A percentile compares a stretch with the other conserved stretches of the same genome.
These are phyloP conservation scores for Scytalidium lignicola DNA, from an alignment of 2,329 filamentous ascomycete genomes.

Conservation along the genomic window DNA sequence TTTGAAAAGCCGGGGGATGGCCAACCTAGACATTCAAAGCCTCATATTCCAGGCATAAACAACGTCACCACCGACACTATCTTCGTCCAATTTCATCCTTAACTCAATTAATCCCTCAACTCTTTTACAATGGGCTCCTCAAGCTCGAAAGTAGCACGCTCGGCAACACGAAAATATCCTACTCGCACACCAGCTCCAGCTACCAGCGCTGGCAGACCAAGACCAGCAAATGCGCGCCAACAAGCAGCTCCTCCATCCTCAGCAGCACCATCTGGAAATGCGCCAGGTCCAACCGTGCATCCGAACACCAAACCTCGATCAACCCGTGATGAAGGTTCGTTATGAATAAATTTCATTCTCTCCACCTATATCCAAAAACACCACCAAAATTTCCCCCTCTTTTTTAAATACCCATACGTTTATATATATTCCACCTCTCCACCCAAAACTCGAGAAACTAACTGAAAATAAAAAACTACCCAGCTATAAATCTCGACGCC, in stretches of 20 bases:
- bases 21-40: too few species aligned
- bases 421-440: too few species aligned
- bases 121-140: background rate
- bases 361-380: too few species aligned
- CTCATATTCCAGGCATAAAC: too few species aligned
- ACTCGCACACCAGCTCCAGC: background rate
- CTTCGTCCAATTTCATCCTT: too few species aligned
- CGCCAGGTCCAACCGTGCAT: background rate
- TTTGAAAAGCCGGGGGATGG: too few species aligned
- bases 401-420: background rate
- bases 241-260: too few species aligned
- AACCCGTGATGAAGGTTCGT: background rate
- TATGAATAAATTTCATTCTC: background rate
- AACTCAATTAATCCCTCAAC: too few species aligned
- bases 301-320: background rate
- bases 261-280: background rate
- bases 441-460: too few species aligned
- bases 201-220: background rate
- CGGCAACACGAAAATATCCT: background rate
- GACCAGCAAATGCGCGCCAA: background rate
- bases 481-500: constrained; percentile 2
- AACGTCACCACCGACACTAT: too few species aligned
- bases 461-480: background rate
- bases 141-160: background rate
- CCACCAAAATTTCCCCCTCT: background rate